Base-by-base conservation (phyloP, 1,284 basidiomycete genomes). In the Heterobasidion parviporum region DNA sequence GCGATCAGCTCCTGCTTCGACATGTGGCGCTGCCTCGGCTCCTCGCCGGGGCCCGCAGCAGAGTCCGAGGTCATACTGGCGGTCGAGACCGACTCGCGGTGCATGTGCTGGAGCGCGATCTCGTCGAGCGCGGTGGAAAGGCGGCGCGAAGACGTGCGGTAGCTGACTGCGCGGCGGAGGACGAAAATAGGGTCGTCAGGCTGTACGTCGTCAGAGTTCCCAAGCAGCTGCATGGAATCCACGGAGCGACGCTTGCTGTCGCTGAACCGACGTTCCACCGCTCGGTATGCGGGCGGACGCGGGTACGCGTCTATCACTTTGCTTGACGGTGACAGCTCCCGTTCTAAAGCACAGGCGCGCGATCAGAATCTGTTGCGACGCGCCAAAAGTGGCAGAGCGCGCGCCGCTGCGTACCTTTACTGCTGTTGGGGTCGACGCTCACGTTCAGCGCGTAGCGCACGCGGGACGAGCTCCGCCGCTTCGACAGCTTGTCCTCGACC, bases 1-100 rank as follows among this genome's bases (percentile, higher is more conserved):
- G 89, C 90, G 52, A 96, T 96, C 65, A 96, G 88, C 62, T 96
- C 92, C 62, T 91, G 89, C 46, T 85, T 80, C 7, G 89, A 89
- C 51, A 82, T 71, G 49, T 79, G 78, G 47, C 75, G 75, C 44
- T 71, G 67, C 62, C 73, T 76, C 18, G 64, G 59, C 33, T 73
- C 68, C 18, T 73, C 73, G 5, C 62, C 70, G 10, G 70, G 70
- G 51, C 72, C 68, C 0, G 61, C 59, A 16, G 67, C 64, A 2
- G 66, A 71, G 59, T 80, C 80, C 12, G 81, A 81, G 26, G 66
- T 63, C 6, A 63, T 65, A 57, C 73, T 77, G 1, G 76, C 76
- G 57, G 71, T 72, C 15, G 79, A 74, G 38, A 77, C 65, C 1
- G 85, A 88, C 60, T 89, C 86, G 20, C 87, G 78, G 60, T 86